Conservation (phyloP, 768 basidiomycete genomes). For the Fomitopsis serialis region DNA sequence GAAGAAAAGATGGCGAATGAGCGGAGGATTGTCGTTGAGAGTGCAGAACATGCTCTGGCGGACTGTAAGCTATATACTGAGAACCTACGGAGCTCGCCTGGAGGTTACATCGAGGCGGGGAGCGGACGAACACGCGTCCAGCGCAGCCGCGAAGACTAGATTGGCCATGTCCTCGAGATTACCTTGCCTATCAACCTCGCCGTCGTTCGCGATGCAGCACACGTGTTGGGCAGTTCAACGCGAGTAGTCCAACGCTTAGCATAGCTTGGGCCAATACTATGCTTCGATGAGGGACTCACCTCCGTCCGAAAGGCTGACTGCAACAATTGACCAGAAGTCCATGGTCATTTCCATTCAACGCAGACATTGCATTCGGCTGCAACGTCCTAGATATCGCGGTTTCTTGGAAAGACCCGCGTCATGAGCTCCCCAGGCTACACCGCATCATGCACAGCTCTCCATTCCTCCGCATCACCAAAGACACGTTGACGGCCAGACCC, state of each 20-base stretch:
- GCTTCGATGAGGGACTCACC: no score
- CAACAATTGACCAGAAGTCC: no score
- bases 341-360: no score
- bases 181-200: not conserved
- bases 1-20: constrained; percentile 1
- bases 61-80: constrained; percentile 12
- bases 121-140: constrained; percentile 12
- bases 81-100: constrained; percentile 8
- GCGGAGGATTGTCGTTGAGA: constrained; percentile 4
- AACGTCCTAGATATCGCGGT: no score
- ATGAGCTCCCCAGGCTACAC: not conserved
- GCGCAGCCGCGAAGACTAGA: constrained; percentile 4
- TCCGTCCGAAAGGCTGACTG: no score
- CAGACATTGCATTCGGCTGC: no score
- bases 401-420: not conserved
- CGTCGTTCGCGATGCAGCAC: no score
- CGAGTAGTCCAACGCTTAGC: no score
- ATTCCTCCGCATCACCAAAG: not conserved
- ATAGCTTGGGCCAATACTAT: no score
- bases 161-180: constrained; percentile 2
- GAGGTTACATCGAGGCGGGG: constrained; percentile 14
- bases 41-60: not conserved
- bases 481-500: not conserved
- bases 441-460: not conserved
- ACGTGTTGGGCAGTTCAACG: no score